phyloP scores from a whole-genome alignment of 768 basidiomycete genomes.

The Tricholoma flavovirens region DNA sequence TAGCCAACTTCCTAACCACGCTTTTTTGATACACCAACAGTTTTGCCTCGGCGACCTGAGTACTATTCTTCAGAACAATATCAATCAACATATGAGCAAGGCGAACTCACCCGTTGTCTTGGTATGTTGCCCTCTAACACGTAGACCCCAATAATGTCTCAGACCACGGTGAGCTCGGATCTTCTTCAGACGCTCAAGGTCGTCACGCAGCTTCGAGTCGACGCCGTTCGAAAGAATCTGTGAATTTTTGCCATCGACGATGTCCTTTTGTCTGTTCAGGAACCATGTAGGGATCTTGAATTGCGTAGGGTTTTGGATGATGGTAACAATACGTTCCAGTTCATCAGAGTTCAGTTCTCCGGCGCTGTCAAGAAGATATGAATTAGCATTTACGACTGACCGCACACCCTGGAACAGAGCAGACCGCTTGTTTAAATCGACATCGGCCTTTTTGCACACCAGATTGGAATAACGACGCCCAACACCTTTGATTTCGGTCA shows the following conservation, averaged over 20 bases:
- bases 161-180: constrained; percentile 95
- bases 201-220: constrained; percentile 97
- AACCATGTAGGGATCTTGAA: constrained; percentile 99
- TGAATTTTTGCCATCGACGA: constrained; percentile 93
- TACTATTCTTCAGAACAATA: constrained; percentile 4
- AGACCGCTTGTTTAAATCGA: constrained; percentile 97
- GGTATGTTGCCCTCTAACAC: constrained; percentile 98
- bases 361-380: constrained; percentile 48
- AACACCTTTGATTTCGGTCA: constrained; percentile 99
- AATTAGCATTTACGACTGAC: neutral
- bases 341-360: constrained; percentile 99
- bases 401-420: constrained; percentile 19
- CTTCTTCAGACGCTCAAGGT: constrained; percentile 98
- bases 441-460: constrained; percentile 99
- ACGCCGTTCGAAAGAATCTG: constrained; percentile 96
- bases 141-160: constrained; percentile 89
- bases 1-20: constrained; percentile 36
- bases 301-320: constrained; percentile 98
- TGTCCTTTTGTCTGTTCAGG: constrained; percentile 98
- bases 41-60: constrained; percentile 89
- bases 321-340: constrained; percentile 96
- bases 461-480: constrained; percentile 98
- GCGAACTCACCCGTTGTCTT: constrained; percentile 86
- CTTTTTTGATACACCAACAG: constrained; percentile 96
- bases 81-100: neutral